Evolutionary conservation across 305 asterid species (phyloP), one percentile per base, ranked within the genome.

Genomic region (Solanum hybrid): DNA sequence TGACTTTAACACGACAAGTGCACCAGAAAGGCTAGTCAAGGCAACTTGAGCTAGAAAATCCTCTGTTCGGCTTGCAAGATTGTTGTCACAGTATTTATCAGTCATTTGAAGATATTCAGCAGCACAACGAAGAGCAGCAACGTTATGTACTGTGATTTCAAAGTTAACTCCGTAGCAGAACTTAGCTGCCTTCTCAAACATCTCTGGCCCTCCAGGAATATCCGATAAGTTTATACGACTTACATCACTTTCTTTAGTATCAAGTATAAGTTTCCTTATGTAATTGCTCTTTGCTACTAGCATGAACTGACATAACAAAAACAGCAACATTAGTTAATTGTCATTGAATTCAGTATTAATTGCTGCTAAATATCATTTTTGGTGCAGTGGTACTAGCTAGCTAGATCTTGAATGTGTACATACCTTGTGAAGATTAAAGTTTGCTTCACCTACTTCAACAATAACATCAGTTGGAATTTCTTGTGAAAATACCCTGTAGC

Each of bases 121-220:
- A 13, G 98, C 98, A 86, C 99, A 97, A 17, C 98, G 92, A 7
- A 97, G 94, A 5, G 98, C 97, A 1, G 99, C 99, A 9, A 97
- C 98, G 94, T 96, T 96, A 51, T 97, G 96, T 17, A 97, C 98
- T 2, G 98, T 97, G 93, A 96, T 97, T 94, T 97, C 99, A 85
- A 97, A 97, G 94, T 97, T 97, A n/a, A 96, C 98, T 6, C 98
- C 98, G 12, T 96, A 97, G 91, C 99, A 97, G 90, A 97, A 97
- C 73, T 96, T 97, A 0, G 99, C 99, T 7, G 99, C 95, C 85
- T 95, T 97, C 70, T 97, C 99, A 33, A 97, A 97, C 41, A 94
- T 95, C 83, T 96, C 97, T 15, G 99, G 95, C 8, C 99, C 99
- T 4, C 99, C 99, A 1, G 99, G 99, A 5, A 97, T 94, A 65